These are phyloP conservation scores for Lasiosphaeria ovina DNA, from an alignment of 495 filamentous ascomycete species.

Conservation along the genomic window DNA sequence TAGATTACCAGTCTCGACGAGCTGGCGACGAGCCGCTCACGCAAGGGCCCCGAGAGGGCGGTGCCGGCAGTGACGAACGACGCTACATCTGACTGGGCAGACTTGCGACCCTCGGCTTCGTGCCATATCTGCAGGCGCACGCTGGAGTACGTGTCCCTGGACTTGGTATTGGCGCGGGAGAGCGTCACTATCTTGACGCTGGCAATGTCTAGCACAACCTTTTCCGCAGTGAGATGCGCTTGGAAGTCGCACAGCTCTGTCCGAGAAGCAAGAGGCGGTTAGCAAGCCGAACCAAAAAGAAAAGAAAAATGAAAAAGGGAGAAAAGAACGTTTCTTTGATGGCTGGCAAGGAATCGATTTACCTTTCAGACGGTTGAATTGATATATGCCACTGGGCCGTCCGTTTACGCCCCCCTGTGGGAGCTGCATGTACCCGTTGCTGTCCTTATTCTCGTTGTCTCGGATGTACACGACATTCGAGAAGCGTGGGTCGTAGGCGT, in stretches of 20 bases:
- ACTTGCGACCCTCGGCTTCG: slow-evolving; percentile 21
- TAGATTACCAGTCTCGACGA: slow-evolving; percentile 30
- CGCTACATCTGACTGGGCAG: slow-evolving; percentile 24
- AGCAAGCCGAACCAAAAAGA: too few species aligned
- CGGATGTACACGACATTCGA: slow-evolving; percentile 33
- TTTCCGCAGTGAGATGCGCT: slow-evolving; percentile 32
- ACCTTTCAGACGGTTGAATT: slow-evolving; percentile 26
- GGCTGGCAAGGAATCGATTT: not conserved
- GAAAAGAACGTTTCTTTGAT: not conserved
- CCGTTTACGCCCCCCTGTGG: slow-evolving; percentile 13
- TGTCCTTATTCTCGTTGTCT: slow-evolving; percentile 29
- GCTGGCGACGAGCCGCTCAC: slow-evolving; percentile 29
- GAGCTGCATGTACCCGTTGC: slow-evolving; percentile 17
- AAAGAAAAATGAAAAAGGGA: not conserved
- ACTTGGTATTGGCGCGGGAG: slow-evolving; percentile 17
- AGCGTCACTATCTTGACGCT: slow-evolving; percentile 31
- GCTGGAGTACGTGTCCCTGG: slow-evolving; percentile 30
- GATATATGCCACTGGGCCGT: slow-evolving; percentile 32
- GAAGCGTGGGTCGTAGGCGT: slow-evolving; percentile 34
- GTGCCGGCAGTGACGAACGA: slow-evolving; percentile 35
- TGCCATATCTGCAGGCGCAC: slow-evolving; percentile 38
- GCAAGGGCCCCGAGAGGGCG: slow-evolving; percentile 28
- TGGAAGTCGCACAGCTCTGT: slow-evolving; percentile 35
- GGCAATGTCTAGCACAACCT: slow-evolving; percentile 34
- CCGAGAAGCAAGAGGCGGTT: not conserved